Base-by-base conservation (phyloP, 2,329 filamentous ascomycete species). In the Coniochaeta sp. region DNA sequence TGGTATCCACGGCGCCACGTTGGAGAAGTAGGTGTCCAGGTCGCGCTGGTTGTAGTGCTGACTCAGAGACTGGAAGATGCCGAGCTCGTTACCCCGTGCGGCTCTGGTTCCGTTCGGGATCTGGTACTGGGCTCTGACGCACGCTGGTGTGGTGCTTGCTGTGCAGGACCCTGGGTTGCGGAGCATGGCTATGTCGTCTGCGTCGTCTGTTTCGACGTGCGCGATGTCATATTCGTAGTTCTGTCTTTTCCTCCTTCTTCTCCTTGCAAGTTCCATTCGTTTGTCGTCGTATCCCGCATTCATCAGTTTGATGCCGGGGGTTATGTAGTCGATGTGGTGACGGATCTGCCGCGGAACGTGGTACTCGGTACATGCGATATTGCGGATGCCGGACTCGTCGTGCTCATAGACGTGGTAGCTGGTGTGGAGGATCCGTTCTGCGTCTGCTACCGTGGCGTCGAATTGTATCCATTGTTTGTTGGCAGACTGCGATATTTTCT, bases 21-120 rank as follows among this genome's bases (percentile, higher is more conserved):
- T 59, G 3, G 28, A 47, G 60, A 72, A 70, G 64, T 71, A 73
- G 5, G 66, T 59, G 57, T 73, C 62, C 38, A 75, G 66, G 60
- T 74, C 72, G 19, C 69, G 64, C 59, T 70, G 67, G 26, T 69
- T 67, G 57, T 75, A 77, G 52, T 68, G 69, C 60, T 75, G 72
- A 31, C 69, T 64, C 11, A 64, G 59, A 17, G 71, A 68, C 62
- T 77, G 71, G 44, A 64, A 67, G 12, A 67, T 61, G 7, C 66
- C 66, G 50, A 67, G 31, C 31, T 61, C 60, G 34, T 67, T 67
- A 5, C 55, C 61, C 2, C 62, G 59, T 22, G 58, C 50, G 11
- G 62, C 55, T 14, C 62, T 38, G 6, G 50, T 57, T 17, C 62
- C 62, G 6, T 54, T 58, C 1, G 65, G 60, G 54, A 67, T 67